Evolutionary conservation across 352 stramenopile genomes (phyloP).

Genomic region (Phytophthora hibernalis): DNA sequence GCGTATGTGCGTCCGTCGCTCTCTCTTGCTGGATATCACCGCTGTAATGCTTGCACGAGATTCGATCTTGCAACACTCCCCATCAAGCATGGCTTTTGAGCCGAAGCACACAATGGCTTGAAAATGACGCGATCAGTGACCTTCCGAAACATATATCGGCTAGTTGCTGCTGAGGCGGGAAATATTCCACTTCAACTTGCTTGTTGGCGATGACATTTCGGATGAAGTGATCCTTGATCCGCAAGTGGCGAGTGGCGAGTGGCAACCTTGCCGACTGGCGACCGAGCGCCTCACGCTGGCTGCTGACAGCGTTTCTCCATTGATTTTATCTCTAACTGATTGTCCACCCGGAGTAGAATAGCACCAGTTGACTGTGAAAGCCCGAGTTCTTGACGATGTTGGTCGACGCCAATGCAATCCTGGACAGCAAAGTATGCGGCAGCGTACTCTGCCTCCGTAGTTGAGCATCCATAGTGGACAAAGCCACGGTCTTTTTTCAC

Average conservation of each 20-base stretch:
- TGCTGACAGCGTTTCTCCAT: constrained; percentile 15
- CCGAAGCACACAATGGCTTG: constrained; percentile 4
- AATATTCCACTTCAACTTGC: constrained; percentile 15
- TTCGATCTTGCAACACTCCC: no score
- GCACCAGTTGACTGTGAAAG: background rate
- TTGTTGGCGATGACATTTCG: constrained; percentile 18
- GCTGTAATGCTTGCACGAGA: no score
- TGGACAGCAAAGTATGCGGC: constrained; percentile 15
- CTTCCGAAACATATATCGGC: constrained; percentile 16
- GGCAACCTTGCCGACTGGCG: no score
- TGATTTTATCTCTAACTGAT: constrained; percentile 21
- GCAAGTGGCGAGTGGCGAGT: background rate
- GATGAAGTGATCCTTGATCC: constrained; percentile 22
- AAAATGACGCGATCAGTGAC: constrained; percentile 1
- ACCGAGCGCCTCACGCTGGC: no score
- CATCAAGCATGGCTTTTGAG: background rate
- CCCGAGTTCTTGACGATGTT: constrained; percentile 10
- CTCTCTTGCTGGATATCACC: no score
- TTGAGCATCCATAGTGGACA: constrained; percentile 24
- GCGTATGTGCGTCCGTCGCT: no score
- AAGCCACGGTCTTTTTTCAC: constrained; percentile 11
- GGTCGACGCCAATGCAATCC: constrained; percentile 15
- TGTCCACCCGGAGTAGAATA: constrained; percentile 12
- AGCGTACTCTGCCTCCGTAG: no score
- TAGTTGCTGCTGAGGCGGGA: constrained; percentile 18